Conservation (phyloP, 2,329 filamentous ascomycete genomes). For the Talaromyces sp. region DNA sequence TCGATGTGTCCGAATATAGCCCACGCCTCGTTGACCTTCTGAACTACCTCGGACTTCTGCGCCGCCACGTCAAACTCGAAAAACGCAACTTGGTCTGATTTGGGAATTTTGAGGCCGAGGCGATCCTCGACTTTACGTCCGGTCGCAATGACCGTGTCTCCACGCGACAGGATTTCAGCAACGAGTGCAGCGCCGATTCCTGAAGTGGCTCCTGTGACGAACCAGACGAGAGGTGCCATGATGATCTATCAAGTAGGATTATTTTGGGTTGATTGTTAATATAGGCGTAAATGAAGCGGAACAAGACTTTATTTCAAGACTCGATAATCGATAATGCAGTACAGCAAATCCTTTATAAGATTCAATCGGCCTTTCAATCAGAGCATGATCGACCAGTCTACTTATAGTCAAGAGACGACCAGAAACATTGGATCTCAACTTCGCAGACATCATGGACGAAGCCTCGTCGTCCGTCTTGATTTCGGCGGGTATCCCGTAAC, state of each 20-base stretch:
- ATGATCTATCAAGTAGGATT: not conserved
- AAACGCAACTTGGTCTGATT: constrained; percentile 21
- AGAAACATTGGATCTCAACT: not conserved
- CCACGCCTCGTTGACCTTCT: constrained; percentile 18
- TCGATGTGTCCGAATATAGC: constrained; percentile 25
- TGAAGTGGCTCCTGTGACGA: constrained; percentile 33
- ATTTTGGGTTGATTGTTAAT: not conserved
- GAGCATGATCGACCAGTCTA: not conserved
- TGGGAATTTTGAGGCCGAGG: constrained; percentile 24
- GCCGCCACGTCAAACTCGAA: constrained; percentile 25
- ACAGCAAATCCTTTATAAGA: not conserved
- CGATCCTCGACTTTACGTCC: constrained; percentile 23
- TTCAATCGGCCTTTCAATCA: not conserved
- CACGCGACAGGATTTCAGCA: constrained; percentile 23
- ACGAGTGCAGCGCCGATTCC: constrained; percentile 30
- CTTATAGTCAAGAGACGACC: constrained; percentile 1
- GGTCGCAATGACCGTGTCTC: constrained; percentile 34
- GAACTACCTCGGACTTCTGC: constrained; percentile 17
- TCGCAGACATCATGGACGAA: not conserved
- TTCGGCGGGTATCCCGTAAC: not conserved
- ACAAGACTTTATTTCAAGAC: not conserved
- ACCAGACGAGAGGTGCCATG: constrained; percentile 24
- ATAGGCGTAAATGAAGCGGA: too few species aligned
- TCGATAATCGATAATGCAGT: too few species aligned
- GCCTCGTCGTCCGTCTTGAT: not conserved